phyloP scores from a whole-genome alignment of 257 asterid genomes.

The Forsythia suspensa region DNA sequence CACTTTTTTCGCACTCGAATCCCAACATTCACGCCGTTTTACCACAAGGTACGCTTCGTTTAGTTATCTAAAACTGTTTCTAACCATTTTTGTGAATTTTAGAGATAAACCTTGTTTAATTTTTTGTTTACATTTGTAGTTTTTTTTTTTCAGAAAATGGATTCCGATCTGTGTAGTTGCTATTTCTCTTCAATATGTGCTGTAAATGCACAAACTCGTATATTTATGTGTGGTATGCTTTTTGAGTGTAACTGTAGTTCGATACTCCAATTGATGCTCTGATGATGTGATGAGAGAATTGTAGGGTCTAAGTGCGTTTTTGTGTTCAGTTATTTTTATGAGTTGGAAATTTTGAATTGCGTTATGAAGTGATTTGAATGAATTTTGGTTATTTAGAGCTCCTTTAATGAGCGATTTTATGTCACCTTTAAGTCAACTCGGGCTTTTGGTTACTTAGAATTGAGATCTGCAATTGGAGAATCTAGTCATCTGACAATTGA shows the following conservation, averaged over 20 bases:
- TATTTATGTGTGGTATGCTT: neutral
- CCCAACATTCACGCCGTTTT: slow-evolving; percentile 18
- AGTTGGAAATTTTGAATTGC: neutral
- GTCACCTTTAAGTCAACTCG: neutral
- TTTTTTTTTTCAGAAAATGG: neutral
- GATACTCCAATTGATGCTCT: neutral
- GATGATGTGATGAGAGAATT: neutral
- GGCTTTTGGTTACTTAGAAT: neutral
- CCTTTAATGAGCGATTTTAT: neutral
- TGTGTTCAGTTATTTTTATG: neutral
- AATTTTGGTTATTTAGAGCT: slow-evolving; percentile 6
- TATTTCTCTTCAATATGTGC: slow-evolving; percentile 2
- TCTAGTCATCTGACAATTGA: neutral
- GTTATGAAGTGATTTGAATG: neutral
- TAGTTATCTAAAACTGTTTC: slow-evolving; percentile 1
- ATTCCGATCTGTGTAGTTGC: slow-evolving; percentile 30
- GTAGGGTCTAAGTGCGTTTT: neutral
- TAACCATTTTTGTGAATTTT: neutral
- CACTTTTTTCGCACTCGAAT: slow-evolving; percentile 1
- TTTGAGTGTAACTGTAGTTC: neutral
- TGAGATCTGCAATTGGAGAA: neutral
- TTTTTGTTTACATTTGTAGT: neutral
- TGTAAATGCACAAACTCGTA: neutral
- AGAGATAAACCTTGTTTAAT: neutral
- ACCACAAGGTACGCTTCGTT: slow-evolving; percentile 19